Percentiles rank a stretch among this genome's conserved stretches.
Conservation (phyloP, 345 rosid genomes). For the Sisymbrium altissimum region DNA sequence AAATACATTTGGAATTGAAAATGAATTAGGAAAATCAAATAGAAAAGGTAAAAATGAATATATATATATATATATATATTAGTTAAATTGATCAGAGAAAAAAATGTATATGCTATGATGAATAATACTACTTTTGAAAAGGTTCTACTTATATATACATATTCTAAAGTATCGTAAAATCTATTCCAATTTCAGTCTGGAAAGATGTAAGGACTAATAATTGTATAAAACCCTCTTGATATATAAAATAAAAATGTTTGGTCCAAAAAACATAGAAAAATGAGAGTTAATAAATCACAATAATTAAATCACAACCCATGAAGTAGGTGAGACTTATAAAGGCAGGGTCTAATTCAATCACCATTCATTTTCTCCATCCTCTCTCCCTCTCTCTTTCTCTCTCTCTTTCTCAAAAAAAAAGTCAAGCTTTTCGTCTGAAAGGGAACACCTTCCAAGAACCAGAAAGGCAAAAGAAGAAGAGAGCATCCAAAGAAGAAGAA, state of each 20-base stretch:
- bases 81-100: background rate
- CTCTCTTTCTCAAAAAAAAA: background rate
- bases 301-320: conserved; percentile 23
- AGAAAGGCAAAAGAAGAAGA: conserved; percentile 22
- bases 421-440: conserved; percentile 25
- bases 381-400: background rate
- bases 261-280: conserved; percentile 6
- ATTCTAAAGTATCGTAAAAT: background rate
- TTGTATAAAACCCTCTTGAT: background rate
- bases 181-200: conserved; percentile 8
- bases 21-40: background rate
- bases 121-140: background rate
- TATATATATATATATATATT: too few species aligned
- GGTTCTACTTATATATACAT: background rate
- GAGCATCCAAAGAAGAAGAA: conserved; percentile 3
- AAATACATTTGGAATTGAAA: background rate
- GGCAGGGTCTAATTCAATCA: conserved; percentile 37
- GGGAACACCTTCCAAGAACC: conserved; percentile 26
- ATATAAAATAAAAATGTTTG: background rate
- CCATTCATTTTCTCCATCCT: conserved; percentile 15
- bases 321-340: conserved; percentile 44
- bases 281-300: conserved; percentile 1
- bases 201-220: conserved; percentile 21
- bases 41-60: too few species aligned
- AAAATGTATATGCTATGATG: background rate